A percentile compares a stretch with the other conserved stretches of the same genome.
phyloP scores from a whole-genome alignment of 2,329 filamentous ascomycete genomes.

The Epichloe glyceriae region DNA sequence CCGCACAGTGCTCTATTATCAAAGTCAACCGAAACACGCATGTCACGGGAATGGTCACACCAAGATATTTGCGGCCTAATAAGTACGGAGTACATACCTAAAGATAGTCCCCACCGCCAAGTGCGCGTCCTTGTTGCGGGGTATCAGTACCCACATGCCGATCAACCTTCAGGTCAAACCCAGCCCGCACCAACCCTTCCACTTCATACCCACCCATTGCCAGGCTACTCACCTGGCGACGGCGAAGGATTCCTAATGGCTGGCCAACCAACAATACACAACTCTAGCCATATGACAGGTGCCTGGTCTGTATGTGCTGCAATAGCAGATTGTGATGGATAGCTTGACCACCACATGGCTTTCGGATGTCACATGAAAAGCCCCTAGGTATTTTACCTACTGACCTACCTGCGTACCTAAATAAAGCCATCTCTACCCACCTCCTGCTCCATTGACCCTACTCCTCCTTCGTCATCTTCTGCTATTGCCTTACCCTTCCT shows the following conservation, averaged over 20 bases:
- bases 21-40: no score
- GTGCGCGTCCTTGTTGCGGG: background rate
- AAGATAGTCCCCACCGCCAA: no score
- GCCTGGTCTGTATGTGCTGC: background rate
- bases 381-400: no score
- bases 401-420: no score
- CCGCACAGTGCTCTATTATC: no score
- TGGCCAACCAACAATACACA: background rate
- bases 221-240: background rate
- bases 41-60: no score
- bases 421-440: background rate
- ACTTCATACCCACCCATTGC: background rate
- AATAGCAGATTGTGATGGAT: background rate
- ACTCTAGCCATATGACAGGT: background rate
- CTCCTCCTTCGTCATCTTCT: background rate
- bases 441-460: no score
- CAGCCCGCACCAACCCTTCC: background rate
- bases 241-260: background rate
- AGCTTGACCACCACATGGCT: no score
- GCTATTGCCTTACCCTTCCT: no score
- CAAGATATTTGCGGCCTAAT: background rate
- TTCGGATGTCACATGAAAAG: background rate
- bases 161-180: background rate
- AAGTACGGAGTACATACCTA: conserved; percentile 8
- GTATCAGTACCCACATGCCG: background rate